Conservation (phyloP, 805 yeast genomes). For the Sungouiozyma ichnusensis region DNA sequence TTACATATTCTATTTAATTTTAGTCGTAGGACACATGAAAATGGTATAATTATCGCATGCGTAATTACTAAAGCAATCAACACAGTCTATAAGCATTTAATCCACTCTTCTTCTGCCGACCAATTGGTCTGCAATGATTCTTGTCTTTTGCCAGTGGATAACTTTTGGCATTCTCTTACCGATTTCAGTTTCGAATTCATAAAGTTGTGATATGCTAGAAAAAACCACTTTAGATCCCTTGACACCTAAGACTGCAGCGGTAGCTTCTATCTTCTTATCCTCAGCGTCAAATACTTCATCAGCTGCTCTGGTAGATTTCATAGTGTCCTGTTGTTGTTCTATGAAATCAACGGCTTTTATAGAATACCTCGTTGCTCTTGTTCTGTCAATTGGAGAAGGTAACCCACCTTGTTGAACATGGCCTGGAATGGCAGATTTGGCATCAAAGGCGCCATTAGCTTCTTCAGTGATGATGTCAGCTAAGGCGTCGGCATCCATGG, state of each 20-base stretch:
- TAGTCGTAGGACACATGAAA: not conserved
- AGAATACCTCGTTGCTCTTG: conserved; percentile 62
- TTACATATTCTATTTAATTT: not conserved
- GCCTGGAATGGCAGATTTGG: conserved; percentile 75
- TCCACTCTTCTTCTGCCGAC: conserved; percentile 52
- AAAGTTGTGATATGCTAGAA: conserved; percentile 62
- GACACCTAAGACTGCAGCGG: conserved; percentile 80
- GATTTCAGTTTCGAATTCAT: conserved; percentile 79
- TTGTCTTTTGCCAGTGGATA: conserved; percentile 69
- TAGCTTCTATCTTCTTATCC: conserved; percentile 31
- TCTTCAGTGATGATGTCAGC: conserved; percentile 59
- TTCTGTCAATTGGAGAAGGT: conserved; percentile 71
- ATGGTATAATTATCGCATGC: not conserved
- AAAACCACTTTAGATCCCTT: conserved; percentile 66
- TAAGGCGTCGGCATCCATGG: conserved; percentile 55
- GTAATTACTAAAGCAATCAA: not conserved
- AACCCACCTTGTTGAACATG: conserved; percentile 79
- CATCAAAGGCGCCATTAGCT: conserved; percentile 57
- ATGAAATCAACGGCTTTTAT: conserved; percentile 60
- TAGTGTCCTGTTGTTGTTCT: conserved; percentile 32
- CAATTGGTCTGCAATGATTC: conserved; percentile 74
- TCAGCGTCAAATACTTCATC: conserved; percentile 23
- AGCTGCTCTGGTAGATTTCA: conserved; percentile 23
- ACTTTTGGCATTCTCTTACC: conserved; percentile 77
- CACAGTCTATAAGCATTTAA: conserved; percentile 2